A percentile compares a stretch with the other conserved stretches of the same genome.
Evolutionary conservation across 2,329 filamentous ascomycete genomes (phyloP).

Genomic region (Neonectria hederae): DNA sequence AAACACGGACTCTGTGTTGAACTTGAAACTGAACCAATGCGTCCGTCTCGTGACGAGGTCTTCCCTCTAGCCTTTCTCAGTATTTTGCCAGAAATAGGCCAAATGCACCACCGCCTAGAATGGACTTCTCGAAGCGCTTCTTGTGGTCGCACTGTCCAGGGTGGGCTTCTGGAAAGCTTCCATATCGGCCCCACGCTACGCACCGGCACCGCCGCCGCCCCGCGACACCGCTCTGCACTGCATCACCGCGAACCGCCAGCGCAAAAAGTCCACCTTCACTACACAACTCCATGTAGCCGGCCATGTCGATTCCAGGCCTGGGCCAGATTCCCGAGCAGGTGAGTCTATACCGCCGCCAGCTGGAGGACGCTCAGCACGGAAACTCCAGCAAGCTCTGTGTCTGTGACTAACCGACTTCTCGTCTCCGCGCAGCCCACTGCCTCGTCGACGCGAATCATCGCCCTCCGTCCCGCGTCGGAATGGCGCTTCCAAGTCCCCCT

Average conservation of each 20-base stretch:
- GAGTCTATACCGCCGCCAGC: slow-evolving; percentile 38
- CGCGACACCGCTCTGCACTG: slow-evolving; percentile 2
- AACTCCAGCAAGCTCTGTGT: not conserved
- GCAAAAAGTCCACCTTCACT: slow-evolving; percentile 21
- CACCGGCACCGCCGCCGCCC: not conserved
- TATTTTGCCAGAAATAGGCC: not conserved
- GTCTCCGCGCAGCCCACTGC: slow-evolving; percentile 46
- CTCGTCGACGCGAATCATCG: slow-evolving; percentile 56
- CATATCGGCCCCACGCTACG: slow-evolving; percentile 36
- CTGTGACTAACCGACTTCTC: slow-evolving; percentile 10
- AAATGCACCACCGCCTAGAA: not conserved
- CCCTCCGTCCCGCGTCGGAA: slow-evolving; percentile 73
- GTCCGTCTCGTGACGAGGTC: not conserved
- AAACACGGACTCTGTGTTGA: not conserved
- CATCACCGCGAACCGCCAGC: slow-evolving; percentile 16
- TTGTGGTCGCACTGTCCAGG: slow-evolving; percentile 17
- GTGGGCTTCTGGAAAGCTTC: slow-evolving; percentile 44
- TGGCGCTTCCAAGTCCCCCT: slow-evolving; percentile 80
- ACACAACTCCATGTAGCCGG: slow-evolving; percentile 44
- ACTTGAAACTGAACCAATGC: not conserved
- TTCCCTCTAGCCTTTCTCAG: not conserved
- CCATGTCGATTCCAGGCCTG: slow-evolving; percentile 79
- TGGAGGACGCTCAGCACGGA: not conserved
- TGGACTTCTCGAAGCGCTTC: slow-evolving; percentile 3
- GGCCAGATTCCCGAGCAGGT: slow-evolving; percentile 73